phyloP scores from a whole-genome alignment of 257 asterid species.

The Oldenlandia corymbosa region DNA sequence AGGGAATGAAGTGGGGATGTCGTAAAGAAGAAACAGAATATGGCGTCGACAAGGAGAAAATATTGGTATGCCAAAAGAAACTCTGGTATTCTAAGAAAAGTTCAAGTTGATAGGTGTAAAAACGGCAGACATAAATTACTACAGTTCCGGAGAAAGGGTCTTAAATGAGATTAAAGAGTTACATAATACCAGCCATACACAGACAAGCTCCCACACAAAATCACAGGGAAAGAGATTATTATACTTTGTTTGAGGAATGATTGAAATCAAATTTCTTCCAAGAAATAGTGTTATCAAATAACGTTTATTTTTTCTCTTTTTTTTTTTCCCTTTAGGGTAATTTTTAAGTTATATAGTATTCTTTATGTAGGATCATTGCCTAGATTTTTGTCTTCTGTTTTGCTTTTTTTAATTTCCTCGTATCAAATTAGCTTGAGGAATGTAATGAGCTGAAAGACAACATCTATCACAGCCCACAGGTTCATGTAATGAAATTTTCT shows the following conservation, averaged over 20 bases:
- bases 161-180: slow-evolving; percentile 24
- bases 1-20: slow-evolving; percentile 93
- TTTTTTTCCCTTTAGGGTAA: not conserved
- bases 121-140: not conserved
- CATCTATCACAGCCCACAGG: slow-evolving; percentile 9
- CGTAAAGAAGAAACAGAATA: slow-evolving; percentile 77
- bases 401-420: slow-evolving; percentile 3
- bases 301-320: not conserved
- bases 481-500: not conserved
- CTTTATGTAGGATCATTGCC: slow-evolving; percentile 35
- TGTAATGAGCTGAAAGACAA: slow-evolving; percentile 12
- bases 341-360: slow-evolving; percentile 24
- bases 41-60: slow-evolving; percentile 58
- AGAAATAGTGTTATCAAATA: slow-evolving; percentile 27
- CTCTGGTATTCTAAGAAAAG: slow-evolving; percentile 71
- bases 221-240: slow-evolving; percentile 9
- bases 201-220: slow-evolving; percentile 22
- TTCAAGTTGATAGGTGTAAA: slow-evolving; percentile 30
- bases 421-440: slow-evolving; percentile 7
- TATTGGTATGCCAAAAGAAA: slow-evolving; percentile 92
- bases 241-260: slow-evolving; percentile 13
- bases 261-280: slow-evolving; percentile 17
- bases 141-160: slow-evolving; percentile 12
- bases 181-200: slow-evolving; percentile 25
- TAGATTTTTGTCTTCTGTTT: not conserved